A percentile compares a stretch with the other conserved stretches of the same genome.
These are phyloP conservation scores for Fusarium bactridioides DNA, from an alignment of 2,329 filamentous ascomycete genomes.

Conservation along the genomic window DNA sequence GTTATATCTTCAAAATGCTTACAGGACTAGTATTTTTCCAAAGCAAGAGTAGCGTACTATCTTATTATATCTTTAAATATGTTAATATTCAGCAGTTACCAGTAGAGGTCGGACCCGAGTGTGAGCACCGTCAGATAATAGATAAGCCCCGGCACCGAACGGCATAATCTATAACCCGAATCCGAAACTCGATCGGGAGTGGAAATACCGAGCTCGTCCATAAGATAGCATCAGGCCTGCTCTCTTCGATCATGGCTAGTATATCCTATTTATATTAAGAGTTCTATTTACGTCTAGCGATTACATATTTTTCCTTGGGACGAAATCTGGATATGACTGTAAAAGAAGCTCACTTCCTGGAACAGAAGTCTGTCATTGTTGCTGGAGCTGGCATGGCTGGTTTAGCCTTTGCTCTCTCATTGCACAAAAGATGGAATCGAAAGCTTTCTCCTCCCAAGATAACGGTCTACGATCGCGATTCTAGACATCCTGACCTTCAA, in stretches of 20 bases:
- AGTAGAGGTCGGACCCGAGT: neutral
- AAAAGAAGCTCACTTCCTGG: neutral
- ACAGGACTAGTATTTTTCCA: too few species aligned
- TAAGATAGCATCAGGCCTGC: neutral
- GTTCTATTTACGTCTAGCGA: neutral
- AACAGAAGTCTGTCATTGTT: neutral
- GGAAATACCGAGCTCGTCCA: neutral
- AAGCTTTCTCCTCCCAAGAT: neutral
- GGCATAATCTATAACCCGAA: neutral
- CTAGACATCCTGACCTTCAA: neutral
- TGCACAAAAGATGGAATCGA: neutral
- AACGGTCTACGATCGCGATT: neutral
- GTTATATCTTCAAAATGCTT: too few species aligned
- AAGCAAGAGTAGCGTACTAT: too few species aligned
- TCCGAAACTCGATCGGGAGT: neutral
- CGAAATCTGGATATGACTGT: neutral
- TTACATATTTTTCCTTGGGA: accelerated
- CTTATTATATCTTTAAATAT: too few species aligned
- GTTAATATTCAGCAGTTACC: accelerated
- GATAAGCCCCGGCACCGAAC: neutral
- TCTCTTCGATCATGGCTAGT: neutral
- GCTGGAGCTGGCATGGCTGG: neutral
- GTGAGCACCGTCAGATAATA: neutral
- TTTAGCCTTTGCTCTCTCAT: neutral
- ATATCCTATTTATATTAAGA: too few species aligned